These are phyloP conservation scores for Diplodia scrobiculata DNA, from an alignment of 2,329 filamentous ascomycete species.

Conservation along the genomic window DNA sequence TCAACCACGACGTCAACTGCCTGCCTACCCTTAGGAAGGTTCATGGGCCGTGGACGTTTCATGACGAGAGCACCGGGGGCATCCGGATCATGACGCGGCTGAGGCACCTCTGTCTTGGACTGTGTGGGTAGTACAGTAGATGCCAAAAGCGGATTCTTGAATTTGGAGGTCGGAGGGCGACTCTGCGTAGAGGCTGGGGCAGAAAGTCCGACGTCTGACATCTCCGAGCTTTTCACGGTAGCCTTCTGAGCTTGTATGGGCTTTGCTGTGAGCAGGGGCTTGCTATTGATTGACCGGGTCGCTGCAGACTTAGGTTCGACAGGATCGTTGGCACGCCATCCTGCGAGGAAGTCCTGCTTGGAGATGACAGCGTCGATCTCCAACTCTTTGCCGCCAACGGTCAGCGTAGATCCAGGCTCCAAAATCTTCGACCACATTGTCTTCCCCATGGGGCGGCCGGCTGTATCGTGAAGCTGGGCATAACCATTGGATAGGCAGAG, in stretches of 20 bases:
- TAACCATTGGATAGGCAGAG: constrained; percentile 60
- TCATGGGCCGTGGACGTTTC: constrained; percentile 56
- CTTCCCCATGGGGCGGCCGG: constrained; percentile 65
- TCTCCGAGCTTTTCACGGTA: constrained; percentile 16
- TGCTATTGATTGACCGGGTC: constrained; percentile 33
- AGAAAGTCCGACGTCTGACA: constrained; percentile 47
- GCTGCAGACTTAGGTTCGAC: constrained; percentile 31
- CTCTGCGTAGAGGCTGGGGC: constrained; percentile 37
- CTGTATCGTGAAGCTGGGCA: constrained; percentile 63
- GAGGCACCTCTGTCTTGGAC: constrained; percentile 51
- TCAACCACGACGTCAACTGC: constrained; percentile 74
- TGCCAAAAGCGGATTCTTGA: constrained; percentile 64
- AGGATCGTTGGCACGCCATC: constrained; percentile 40
- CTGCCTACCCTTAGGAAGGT: constrained; percentile 62
- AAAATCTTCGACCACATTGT: constrained; percentile 59
- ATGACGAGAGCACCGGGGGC: constrained; percentile 65
- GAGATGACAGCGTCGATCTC: constrained; percentile 66
- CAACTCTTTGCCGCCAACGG: constrained; percentile 67
- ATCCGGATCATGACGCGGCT: constrained; percentile 66
- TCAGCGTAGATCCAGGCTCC: constrained; percentile 62
- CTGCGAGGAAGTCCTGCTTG: constrained; percentile 60
- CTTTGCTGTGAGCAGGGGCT: constrained; percentile 36
- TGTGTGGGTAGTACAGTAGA: constrained; percentile 55
- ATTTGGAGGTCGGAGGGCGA: constrained; percentile 49
- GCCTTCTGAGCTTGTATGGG: constrained; percentile 36